Percentiles rank a stretch among this genome's conserved stretches.
These are phyloP conservation scores for Aspergillus incahuasiensis DNA, from an alignment of 495 filamentous ascomycete genomes.

Conservation along the genomic window DNA sequence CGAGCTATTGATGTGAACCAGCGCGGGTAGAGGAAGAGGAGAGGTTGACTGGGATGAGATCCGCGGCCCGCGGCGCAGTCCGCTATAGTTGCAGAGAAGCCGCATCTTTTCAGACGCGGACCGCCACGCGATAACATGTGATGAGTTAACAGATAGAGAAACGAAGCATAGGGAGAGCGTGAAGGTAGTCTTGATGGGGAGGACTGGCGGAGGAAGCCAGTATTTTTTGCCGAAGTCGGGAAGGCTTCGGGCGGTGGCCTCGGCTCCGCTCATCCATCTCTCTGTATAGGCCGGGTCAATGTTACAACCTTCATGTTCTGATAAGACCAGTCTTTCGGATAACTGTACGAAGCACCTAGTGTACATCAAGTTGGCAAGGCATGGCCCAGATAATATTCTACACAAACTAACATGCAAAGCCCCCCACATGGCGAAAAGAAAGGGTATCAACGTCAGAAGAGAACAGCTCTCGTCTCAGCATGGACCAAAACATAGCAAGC, in stretches of 20 bases:
- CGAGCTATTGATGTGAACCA: conserved; percentile 31
- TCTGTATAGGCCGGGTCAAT: too few species aligned
- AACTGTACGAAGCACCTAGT: background rate
- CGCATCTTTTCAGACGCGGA: conserved; percentile 38
- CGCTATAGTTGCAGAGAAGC: conserved; percentile 32
- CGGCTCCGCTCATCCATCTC: background rate
- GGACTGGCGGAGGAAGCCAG: background rate
- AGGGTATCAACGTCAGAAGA: background rate
- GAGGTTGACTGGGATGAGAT: conserved; percentile 34
- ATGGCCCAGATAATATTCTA: background rate
- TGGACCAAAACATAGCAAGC: background rate
- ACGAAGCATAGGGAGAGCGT: background rate
- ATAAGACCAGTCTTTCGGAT: background rate
- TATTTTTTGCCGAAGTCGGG: background rate
- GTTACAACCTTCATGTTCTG: too few species aligned
- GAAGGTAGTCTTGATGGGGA: background rate
- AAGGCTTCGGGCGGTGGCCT: background rate
- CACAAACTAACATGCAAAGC: background rate
- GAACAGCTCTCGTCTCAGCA: background rate
- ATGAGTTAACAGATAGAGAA: conserved; percentile 10
- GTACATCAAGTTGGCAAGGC: background rate
- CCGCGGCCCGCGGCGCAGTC: conserved; percentile 19
- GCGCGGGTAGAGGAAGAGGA: conserved; percentile 46
- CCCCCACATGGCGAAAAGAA: background rate
- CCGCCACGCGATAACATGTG: conserved; percentile 41